Conservation (phyloP, 129 eudicot genomes). For the Scalesia atractyloides region DNA sequence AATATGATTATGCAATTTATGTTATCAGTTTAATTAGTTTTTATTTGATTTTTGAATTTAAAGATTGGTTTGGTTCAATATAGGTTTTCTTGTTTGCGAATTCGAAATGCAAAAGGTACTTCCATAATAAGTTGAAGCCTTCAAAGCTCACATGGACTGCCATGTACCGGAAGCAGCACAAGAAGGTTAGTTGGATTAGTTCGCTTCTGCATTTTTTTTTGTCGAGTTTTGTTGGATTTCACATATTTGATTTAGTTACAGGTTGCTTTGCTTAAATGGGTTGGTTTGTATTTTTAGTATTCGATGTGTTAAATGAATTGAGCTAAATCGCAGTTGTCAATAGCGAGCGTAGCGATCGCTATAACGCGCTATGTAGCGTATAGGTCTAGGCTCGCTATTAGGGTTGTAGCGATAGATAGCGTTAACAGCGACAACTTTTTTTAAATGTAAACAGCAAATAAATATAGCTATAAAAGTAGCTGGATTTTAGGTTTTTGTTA, state of each 20-base stretch:
- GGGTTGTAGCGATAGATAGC: no score
- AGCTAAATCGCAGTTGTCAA: neutral
- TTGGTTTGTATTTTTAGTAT: neutral
- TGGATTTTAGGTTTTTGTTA: no score
- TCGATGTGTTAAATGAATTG: neutral
- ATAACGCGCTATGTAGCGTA: no score
- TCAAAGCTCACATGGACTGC: slow-evolving; percentile 61
- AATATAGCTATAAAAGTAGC: no score
- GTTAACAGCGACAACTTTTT: no score
- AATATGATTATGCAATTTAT: neutral
- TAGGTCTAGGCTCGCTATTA: no score
- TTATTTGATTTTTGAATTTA: neutral
- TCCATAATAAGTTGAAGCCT: slow-evolving; percentile 53
- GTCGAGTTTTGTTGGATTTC: neutral
- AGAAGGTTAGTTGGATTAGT: slow-evolving; percentile 36
- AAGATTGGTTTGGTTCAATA: neutral
- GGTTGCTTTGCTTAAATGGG: neutral
- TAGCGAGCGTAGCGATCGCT: no score
- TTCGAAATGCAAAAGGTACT: slow-evolving; percentile 59
- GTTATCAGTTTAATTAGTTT: neutral
- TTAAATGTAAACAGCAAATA: no score
- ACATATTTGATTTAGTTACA: neutral
- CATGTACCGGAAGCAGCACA: slow-evolving; percentile 57
- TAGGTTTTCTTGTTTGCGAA: slow-evolving; percentile 50
- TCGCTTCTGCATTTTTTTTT: neutral